Evolutionary conservation across 768 basidiomycete genomes (phyloP).

Genomic region (Suillus hirtellus): DNA sequence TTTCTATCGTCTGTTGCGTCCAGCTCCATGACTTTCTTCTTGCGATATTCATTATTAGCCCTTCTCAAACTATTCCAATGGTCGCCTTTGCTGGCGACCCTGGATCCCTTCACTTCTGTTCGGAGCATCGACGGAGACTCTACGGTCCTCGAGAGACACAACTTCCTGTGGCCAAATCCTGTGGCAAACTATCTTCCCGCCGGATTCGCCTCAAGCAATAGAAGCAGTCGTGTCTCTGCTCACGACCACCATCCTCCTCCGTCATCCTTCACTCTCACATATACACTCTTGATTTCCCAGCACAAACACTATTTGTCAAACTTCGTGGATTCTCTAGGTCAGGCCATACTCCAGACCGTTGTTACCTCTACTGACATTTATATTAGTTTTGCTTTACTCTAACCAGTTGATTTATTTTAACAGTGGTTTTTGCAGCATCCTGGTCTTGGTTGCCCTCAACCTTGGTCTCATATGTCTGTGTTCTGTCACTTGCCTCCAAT

Average conservation of each 20-base stretch:
- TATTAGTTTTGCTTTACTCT: not conserved
- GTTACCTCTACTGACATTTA: not conserved
- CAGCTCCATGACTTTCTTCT: not conserved
- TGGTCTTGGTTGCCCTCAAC: not conserved
- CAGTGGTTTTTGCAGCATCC: not conserved
- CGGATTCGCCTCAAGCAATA: not conserved
- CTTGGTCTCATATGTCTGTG: not conserved
- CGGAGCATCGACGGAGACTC: not conserved
- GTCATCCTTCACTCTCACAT: not conserved
- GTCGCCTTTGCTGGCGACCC: not conserved
- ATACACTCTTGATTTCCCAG: not conserved
- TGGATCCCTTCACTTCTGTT: not conserved
- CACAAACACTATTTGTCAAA: slow-evolving; percentile 4
- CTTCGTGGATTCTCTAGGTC: slow-evolving; percentile 6
- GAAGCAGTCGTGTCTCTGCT: not conserved
- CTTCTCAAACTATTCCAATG: slow-evolving; percentile 7
- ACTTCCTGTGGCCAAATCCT: not conserved
- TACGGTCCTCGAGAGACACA: not conserved
- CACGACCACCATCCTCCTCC: not conserved
- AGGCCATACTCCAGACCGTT: not conserved
- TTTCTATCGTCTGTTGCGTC: not conserved
- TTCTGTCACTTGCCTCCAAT: not conserved
- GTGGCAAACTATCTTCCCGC: not conserved
- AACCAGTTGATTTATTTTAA: not conserved
- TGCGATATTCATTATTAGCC: not conserved